Conservation (phyloP, 352 stramenopile species). For the Phytophthora multivora region DNA sequence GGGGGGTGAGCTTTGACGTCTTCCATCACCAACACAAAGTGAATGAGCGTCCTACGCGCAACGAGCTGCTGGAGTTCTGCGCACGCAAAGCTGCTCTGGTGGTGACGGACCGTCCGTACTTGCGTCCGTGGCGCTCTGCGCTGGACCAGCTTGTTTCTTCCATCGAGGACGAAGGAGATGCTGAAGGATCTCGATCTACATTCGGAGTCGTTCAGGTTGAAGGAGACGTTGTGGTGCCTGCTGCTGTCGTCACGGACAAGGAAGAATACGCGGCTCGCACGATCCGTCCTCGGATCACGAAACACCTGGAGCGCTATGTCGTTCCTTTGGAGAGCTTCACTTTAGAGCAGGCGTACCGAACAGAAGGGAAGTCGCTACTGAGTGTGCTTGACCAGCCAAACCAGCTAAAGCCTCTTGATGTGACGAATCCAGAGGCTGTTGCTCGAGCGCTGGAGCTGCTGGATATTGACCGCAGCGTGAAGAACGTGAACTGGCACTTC, state of each 20-base stretch:
- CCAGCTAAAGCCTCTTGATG: conserved; percentile 45
- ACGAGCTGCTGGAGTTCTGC: conserved; percentile 50
- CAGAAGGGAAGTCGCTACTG: conserved; percentile 34
- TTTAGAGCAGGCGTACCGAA: conserved; percentile 36
- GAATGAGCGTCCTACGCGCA: conserved; percentile 22
- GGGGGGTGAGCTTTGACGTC: conserved; percentile 67
- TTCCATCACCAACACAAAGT: conserved; percentile 52
- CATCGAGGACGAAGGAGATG: conserved; percentile 35
- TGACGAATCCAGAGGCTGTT: conserved; percentile 41
- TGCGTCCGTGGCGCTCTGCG: conserved; percentile 58
- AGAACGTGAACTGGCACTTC: conserved; percentile 54
- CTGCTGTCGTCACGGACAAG: conserved; percentile 92
- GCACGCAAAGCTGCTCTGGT: conserved; percentile 63
- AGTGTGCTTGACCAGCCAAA: conserved; percentile 14
- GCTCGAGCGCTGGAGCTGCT: conserved; percentile 45
- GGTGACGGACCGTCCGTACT: conserved; percentile 79
- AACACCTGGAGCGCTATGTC: conserved; percentile 90
- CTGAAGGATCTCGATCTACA: neutral
- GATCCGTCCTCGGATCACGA: conserved; percentile 97
- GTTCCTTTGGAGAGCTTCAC: conserved; percentile 49
- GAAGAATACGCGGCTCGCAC: conserved; percentile 98
- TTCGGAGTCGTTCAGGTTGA: conserved; percentile 94
- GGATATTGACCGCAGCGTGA: conserved; percentile 70
- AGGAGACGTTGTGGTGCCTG: conserved; percentile 97
- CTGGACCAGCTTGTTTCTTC: conserved; percentile 47